A percentile compares a stretch with the other conserved stretches of the same genome.
Evolutionary conservation across 139 green algal genomes (phyloP).

Genomic region (Dunaliella primolecta): DNA sequence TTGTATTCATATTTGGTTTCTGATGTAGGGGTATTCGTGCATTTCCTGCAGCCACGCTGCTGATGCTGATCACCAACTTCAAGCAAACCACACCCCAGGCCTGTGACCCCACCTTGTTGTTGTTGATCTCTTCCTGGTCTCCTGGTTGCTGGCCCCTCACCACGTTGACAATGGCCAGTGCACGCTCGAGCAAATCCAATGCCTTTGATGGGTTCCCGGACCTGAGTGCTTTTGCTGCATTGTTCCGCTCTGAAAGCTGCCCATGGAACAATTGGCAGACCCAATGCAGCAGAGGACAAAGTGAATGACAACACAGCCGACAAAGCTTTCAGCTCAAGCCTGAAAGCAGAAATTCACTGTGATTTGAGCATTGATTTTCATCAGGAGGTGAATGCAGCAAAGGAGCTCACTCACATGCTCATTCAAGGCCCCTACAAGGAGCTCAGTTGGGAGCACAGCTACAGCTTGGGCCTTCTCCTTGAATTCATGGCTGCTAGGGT

Average conservation of each 20-base stretch:
- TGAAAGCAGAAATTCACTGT: too few relatives aligned
- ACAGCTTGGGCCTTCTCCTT: neutral
- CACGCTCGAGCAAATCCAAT: neutral
- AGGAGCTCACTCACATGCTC: constrained; percentile 14
- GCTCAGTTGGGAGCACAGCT: neutral
- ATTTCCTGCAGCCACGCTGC: neutral
- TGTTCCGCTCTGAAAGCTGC: neutral
- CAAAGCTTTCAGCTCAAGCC: too few relatives aligned
- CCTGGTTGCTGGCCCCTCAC: neutral
- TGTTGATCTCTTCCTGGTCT: constrained; percentile 5
- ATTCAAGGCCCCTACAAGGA: constrained; percentile 1
- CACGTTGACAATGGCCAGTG: neutral
- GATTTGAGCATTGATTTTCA: too few relatives aligned
- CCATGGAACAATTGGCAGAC: too few relatives aligned
- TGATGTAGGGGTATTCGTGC: too few relatives aligned
- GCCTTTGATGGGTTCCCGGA: neutral
- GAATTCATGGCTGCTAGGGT: neutral
- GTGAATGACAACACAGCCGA: too few relatives aligned
- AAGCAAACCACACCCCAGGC: neutral
- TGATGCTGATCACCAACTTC: neutral
- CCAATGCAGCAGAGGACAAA: too few relatives aligned
- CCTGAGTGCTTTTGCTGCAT: neutral
- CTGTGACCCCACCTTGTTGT: neutral
- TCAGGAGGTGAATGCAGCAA: too few relatives aligned
- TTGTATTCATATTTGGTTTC: too few relatives aligned